These are phyloP conservation scores for Zymoseptoria brevis DNA, from an alignment of 2,329 filamentous ascomycete species.

Conservation along the genomic window DNA sequence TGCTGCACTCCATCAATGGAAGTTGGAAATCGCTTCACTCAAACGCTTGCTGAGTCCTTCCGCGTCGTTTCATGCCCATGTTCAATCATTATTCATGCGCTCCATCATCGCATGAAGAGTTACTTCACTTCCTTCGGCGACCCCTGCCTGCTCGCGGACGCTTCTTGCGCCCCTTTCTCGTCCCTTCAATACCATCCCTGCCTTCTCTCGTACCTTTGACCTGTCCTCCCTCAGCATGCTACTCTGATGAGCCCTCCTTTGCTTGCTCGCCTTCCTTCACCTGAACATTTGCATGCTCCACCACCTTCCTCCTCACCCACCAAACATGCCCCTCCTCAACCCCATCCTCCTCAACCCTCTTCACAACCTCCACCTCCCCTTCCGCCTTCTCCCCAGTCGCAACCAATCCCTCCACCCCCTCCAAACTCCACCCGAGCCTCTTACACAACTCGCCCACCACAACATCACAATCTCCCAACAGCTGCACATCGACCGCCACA, in stretches of 20 bases:
- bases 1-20: background rate
- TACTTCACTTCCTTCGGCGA: background rate
- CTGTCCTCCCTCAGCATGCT: background rate
- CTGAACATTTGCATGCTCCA: too few species aligned
- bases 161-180: too few species aligned
- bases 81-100: background rate
- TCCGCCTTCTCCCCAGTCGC: background rate
- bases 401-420: constrained; percentile 18
- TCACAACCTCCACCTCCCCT: background rate
- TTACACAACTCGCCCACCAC: constrained; percentile 80
- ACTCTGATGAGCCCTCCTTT: background rate
- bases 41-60: background rate
- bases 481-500: constrained; percentile 91
- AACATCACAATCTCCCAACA: constrained; percentile 90
- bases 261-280: background rate
- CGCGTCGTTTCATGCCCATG: background rate
- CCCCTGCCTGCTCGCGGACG: background rate
- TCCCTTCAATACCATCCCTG: background rate
- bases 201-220: background rate
- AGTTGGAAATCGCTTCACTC: background rate
- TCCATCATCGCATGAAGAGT: background rate
- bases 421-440: constrained; percentile 64
- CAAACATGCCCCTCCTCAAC: background rate
- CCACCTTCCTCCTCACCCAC: background rate
- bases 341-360: background rate